A percentile compares a stretch with the other conserved stretches of the same genome.
Conservation (phyloP, 1,284 basidiomycete genomes). For the Apiotrichum domesticum region DNA sequence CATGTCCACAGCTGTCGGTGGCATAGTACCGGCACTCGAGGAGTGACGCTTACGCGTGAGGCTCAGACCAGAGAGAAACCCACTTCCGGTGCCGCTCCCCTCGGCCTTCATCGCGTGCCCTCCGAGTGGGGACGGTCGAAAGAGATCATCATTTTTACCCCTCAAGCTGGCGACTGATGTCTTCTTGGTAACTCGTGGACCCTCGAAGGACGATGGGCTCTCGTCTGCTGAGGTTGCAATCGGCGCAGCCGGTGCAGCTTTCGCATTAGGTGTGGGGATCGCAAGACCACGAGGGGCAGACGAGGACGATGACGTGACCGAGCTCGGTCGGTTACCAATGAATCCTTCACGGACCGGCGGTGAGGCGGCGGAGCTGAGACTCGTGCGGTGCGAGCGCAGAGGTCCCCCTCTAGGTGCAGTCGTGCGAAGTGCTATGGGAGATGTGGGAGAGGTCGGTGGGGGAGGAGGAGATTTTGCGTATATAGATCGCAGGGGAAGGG, state of each 20-base stretch:
- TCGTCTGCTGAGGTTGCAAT: conserved; percentile 25
- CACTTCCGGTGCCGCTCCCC: not conserved
- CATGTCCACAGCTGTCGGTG: conserved; percentile 12
- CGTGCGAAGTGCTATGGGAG: not conserved
- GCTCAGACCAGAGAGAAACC: conserved; percentile 13
- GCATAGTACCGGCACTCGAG: not conserved
- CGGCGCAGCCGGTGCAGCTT: conserved; percentile 31
- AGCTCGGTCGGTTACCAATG: conserved; percentile 24
- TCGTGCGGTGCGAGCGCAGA: not conserved
- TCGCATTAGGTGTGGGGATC: conserved; percentile 13
- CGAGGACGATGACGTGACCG: conserved; percentile 24
- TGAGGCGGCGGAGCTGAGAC: conserved; percentile 4
- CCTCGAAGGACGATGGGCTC: conserved; percentile 6
- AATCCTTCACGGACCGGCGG: conserved; percentile 11
- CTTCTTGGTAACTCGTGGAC: conserved; percentile 5
- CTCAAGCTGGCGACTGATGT: conserved; percentile 5
- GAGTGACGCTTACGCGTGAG: conserved; percentile 12
- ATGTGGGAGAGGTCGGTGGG: not conserved
- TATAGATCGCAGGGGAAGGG: not conserved
- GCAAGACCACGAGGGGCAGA: conserved; percentile 24
- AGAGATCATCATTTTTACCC: not conserved
- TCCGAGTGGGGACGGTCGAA: conserved; percentile 7
- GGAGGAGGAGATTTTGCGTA: not conserved
- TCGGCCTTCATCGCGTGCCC: not conserved
- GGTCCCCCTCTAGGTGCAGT: not conserved